A percentile compares a stretch with the other conserved stretches of the same genome.
Evolutionary conservation across 352 stramenopile species (phyloP).

Genomic region (Albugo candida): DNA sequence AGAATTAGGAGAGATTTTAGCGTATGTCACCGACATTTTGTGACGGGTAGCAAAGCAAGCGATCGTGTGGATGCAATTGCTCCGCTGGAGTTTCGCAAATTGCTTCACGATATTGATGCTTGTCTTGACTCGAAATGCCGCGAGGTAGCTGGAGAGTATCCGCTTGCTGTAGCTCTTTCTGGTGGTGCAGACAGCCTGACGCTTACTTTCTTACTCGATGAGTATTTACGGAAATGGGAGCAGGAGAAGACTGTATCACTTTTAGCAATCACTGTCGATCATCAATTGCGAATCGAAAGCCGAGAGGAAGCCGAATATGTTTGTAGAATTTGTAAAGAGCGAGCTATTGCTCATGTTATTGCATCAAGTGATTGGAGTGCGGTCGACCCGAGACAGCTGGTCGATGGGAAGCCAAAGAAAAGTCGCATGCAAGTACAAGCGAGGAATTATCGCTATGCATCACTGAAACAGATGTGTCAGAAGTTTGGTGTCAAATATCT

Average conservation of each 20-base stretch:
- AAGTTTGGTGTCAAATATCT: conserved; percentile 34
- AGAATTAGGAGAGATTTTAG: too few relatives aligned
- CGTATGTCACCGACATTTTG: too few relatives aligned
- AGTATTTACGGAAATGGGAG: conserved; percentile 24
- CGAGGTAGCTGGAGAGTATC: conserved; percentile 10
- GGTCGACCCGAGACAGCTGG: not conserved
- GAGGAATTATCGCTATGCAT: conserved; percentile 39
- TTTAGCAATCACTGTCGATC: conserved; percentile 63
- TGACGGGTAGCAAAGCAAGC: too few relatives aligned
- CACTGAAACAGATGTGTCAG: conserved; percentile 28
- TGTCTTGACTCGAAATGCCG: too few relatives aligned
- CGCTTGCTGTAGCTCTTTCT: conserved; percentile 49
- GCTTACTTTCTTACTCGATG: conserved; percentile 45
- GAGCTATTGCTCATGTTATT: conserved; percentile 27
- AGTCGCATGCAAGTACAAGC: conserved; percentile 66
- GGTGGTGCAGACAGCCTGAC: conserved; percentile 69
- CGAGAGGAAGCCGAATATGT: conserved; percentile 32
- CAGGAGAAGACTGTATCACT: conserved; percentile 27
- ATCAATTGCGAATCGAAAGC: conserved; percentile 45
- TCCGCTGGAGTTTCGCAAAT: too few relatives aligned
- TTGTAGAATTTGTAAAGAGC: conserved; percentile 17
- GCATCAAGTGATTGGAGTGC: conserved; percentile 29
- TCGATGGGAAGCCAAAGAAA: conserved; percentile 16
- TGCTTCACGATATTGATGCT: too few relatives aligned
- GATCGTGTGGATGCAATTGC: too few relatives aligned